These are phyloP conservation scores for Cucurbitaria berberidis DNA, from an alignment of 2,329 filamentous ascomycete species.

Conservation along the genomic window DNA sequence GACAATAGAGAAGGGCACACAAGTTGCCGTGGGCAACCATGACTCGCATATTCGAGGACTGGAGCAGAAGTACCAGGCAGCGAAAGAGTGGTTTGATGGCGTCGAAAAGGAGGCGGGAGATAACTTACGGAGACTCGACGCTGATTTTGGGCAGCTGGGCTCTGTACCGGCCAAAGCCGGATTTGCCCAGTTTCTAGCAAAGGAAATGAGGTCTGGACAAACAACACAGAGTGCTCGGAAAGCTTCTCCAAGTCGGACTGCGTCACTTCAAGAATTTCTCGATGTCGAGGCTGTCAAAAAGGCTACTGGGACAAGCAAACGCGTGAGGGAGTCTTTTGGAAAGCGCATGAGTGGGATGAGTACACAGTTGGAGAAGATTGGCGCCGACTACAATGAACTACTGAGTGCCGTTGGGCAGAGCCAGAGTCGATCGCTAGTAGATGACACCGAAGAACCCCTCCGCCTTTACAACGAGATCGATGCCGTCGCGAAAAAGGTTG, in stretches of 20 bases:
- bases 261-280: slow-evolving; percentile 62
- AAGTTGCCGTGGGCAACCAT: slow-evolving; percentile 85
- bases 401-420: slow-evolving; percentile 53
- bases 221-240: slow-evolving; percentile 31
- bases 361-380: slow-evolving; percentile 50
- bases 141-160: slow-evolving; percentile 68
- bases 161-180: slow-evolving; percentile 68
- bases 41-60: slow-evolving; percentile 75
- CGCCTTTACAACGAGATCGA: slow-evolving; percentile 84
- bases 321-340: slow-evolving; percentile 68
- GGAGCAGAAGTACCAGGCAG: slow-evolving; percentile 73
- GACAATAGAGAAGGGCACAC: slow-evolving; percentile 78
- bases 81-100: slow-evolving; percentile 72
- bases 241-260: slow-evolving; percentile 22
- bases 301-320: slow-evolving; percentile 71
- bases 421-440: slow-evolving; percentile 59
- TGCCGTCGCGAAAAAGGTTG: slow-evolving; percentile 83
- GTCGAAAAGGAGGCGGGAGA: slow-evolving; percentile 71
- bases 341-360: slow-evolving; percentile 56
- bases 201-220: slow-evolving; percentile 39
- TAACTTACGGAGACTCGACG: slow-evolving; percentile 70
- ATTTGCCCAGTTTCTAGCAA: slow-evolving; percentile 62
- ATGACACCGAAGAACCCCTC: slow-evolving; percentile 67
- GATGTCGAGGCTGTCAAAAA: slow-evolving; percentile 74
- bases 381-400: slow-evolving; percentile 53